Evolutionary conservation across 2,329 filamentous ascomycete species (phyloP), one percentile per base, ranked within the genome.

Genomic region (Trematosphaeria pertusa): DNA sequence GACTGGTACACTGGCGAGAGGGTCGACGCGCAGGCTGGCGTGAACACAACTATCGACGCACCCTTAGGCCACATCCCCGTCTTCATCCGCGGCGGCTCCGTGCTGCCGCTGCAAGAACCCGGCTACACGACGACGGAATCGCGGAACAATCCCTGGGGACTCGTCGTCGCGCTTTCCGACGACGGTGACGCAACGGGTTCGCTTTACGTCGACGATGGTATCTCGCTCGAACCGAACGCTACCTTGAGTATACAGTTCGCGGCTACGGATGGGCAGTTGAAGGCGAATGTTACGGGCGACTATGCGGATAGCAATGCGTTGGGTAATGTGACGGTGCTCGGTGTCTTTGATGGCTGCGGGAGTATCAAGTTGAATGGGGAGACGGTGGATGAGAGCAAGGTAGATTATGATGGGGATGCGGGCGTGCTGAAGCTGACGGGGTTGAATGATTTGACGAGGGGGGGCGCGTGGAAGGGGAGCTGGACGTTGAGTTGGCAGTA

Each of bases 131-230:
- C 87, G 0, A 71, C 76, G 0, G 83, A 83, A 26, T 82, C 79
- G 15, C 78, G 87, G 26, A 75, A 78, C 37, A 88, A 83, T 37
- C 80, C 84, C 0, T 92, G 87, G 86, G 81, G 81, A 6, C 55
- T 92, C 31, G 74, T 91, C 8, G 81, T 83, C 1, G 85, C 87
- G 2, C 78, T 88, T 1, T 77, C 81, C 52, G 58, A 63, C 1
- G 61, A 78, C 12, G 83, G 84, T 0, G 67, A 70, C 1, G 87
- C 88, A 0, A 73, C 61, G 2, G 88, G 88, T 0, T 68, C 74
- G 14, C 69, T 92, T 21, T 91, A 92, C 62, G 64, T 91, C 6
- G 89, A 92, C 58, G 89, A 93, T 57, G 88, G 89, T 1, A 86
- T 87, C 71, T 88, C 84, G 44, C 47, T 90, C 6, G 59, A 69